A percentile compares a stretch with the other conserved stretches of the same genome.
Conservation (phyloP, 2,329 filamentous ascomycete genomes). For the Chaetothyriales sp. region DNA sequence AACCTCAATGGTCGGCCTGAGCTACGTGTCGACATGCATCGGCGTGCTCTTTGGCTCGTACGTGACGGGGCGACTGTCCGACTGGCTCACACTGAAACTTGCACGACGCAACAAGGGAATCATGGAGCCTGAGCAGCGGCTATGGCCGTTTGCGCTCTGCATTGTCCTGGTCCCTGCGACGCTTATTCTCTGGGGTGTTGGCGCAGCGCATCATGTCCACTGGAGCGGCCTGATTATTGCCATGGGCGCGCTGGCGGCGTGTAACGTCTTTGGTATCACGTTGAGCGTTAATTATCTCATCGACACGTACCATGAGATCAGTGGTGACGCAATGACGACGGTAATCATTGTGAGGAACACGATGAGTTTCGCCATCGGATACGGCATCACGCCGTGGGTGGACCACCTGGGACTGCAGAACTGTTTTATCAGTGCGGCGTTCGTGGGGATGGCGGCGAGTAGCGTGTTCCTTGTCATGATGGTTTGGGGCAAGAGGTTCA, state of each 20-base stretch:
- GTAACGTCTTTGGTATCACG: conserved; percentile 33
- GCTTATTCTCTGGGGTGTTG: conserved; percentile 40
- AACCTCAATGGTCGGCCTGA: conserved; percentile 27
- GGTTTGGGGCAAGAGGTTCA: conserved; percentile 26
- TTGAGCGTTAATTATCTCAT: conserved; percentile 35
- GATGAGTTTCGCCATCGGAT: conserved; percentile 38
- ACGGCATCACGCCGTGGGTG: conserved; percentile 38
- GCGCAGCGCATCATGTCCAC: conserved; percentile 35
- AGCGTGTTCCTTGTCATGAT: conserved; percentile 29
- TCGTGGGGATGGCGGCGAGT: conserved; percentile 25
- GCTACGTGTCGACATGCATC: conserved; percentile 22
- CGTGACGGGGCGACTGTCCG: conserved; percentile 16
- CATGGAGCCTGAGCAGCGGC: conserved; percentile 20
- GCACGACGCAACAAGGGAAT: conserved; percentile 19
- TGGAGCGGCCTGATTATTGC: conserved; percentile 38
- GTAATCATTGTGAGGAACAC: conserved; percentile 39
- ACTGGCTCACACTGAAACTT: conserved; percentile 17
- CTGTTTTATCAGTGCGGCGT: conserved; percentile 29
- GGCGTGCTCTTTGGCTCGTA: conserved; percentile 10
- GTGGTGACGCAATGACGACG: conserved; percentile 37
- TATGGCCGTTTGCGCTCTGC: conserved; percentile 21
- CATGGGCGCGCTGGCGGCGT: conserved; percentile 35
- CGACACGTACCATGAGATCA: conserved; percentile 36
- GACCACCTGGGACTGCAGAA: conserved; percentile 27
- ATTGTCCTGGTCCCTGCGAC: conserved; percentile 33